Conservation (phyloP, 1,139 yeast genomes). For the Candida neerlandica region DNA sequence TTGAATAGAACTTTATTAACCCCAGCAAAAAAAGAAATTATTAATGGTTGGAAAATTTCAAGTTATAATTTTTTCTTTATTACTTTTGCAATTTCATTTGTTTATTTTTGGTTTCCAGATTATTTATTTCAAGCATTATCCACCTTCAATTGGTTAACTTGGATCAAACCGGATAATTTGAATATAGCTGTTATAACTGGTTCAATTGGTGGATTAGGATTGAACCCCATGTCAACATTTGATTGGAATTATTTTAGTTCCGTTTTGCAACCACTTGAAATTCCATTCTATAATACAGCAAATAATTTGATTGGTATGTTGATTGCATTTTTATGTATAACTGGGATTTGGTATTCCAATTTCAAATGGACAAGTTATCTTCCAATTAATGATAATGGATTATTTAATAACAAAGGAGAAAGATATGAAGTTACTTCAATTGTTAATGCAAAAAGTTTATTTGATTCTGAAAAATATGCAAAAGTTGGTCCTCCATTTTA, state of each 20-base stretch:
- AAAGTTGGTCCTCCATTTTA: conserved; percentile 51
- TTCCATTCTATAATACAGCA: conserved; percentile 51
- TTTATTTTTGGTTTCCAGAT: conserved; percentile 40
- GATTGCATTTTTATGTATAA: conserved; percentile 42
- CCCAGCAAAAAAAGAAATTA: conserved; percentile 42
- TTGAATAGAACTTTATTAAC: conserved; percentile 54
- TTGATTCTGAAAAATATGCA: conserved; percentile 40
- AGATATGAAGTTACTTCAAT: conserved; percentile 43
- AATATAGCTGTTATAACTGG: conserved; percentile 59
- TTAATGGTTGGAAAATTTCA: conserved; percentile 41
- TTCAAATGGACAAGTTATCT: conserved; percentile 52
- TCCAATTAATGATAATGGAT: conserved; percentile 52
- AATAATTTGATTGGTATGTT: conserved; percentile 45
- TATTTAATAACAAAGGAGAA: conserved; percentile 50
- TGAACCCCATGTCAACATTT: conserved; percentile 57
- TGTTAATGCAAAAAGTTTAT: conserved; percentile 37
- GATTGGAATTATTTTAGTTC: conserved; percentile 47
- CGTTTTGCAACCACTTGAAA: conserved; percentile 28
- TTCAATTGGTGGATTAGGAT: conserved; percentile 52
- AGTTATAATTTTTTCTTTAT: conserved; percentile 34
- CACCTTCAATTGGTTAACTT: conserved; percentile 40
- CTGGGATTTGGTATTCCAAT: conserved; percentile 53
- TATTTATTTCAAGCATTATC: conserved; percentile 36
- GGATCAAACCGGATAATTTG: conserved; percentile 36
- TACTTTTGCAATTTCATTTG: conserved; percentile 24